Conservation (phyloP, 2,329 filamentous ascomycete species). For the Chrysoporthe cubensis region DNA sequence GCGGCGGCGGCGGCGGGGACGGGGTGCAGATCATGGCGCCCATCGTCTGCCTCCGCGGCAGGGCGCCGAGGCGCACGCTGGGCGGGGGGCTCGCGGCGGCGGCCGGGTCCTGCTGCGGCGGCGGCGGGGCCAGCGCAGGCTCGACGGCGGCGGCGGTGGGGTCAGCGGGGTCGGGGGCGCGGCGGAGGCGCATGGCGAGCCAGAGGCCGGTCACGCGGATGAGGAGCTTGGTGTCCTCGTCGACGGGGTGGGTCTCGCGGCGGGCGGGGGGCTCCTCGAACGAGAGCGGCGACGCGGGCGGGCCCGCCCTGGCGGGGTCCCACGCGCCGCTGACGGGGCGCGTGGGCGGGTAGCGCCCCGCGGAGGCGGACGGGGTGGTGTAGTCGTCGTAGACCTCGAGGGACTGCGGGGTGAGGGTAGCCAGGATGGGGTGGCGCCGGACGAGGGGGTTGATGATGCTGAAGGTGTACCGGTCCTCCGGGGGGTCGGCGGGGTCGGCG, state of each 20-base stretch:
- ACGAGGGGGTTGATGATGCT: conserved; percentile 73
- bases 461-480: conserved; percentile 63
- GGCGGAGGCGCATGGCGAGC: conserved; percentile 53
- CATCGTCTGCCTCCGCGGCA: conserved; percentile 31
- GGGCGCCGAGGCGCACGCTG: conserved; percentile 1
- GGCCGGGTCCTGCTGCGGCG: conserved; percentile 28
- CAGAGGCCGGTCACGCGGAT: conserved; percentile 57
- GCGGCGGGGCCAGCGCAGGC: conserved; percentile 14
- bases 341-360: conserved; percentile 52
- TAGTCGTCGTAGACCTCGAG: conserved; percentile 75
- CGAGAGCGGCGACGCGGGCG: conserved; percentile 17
- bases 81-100: neutral
- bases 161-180: conserved; percentile 41
- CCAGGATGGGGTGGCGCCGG: conserved; percentile 75
- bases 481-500: conserved; percentile 31
- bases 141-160: neutral
- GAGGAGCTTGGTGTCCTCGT: conserved; percentile 50
- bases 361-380: conserved; percentile 56
- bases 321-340: conserved; percentile 36
- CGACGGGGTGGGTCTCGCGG: conserved; percentile 43
- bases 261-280: conserved; percentile 29
- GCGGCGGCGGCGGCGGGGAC: neutral
- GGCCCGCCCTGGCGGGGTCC: conserved; percentile 7
- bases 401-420: conserved; percentile 63
- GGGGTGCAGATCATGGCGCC: conserved; percentile 7